Base-by-base conservation (phyloP, 2,329 filamentous ascomycete species). In the Aspergillus jensenii region DNA sequence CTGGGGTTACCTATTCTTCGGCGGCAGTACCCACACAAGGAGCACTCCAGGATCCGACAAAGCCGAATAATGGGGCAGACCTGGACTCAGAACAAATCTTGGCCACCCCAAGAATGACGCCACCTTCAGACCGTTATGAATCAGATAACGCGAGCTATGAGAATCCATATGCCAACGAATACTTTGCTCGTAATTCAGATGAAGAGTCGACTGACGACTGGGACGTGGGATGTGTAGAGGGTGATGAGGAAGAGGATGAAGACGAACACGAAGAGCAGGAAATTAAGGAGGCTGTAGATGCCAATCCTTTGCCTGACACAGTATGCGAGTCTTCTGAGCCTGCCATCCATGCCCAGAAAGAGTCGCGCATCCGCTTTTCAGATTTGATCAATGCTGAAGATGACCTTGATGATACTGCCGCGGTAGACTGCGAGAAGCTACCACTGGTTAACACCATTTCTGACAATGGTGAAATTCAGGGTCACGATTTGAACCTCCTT, bases 71-170 rank as follows among this genome's bases (percentile, higher is more conserved):
- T 41, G 64, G 63, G 15, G 50, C 59, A 21, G 27, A 35, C 41
- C 62, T 59, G 23, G 48, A 62, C 21, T 27, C 45, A 19, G 64
- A 61, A 19, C 65, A 67, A 25, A 61, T 60, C 41, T 52, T 64
- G 40, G 64, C 59, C 25, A 67, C 66, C 12, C 65, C 65, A 37
- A 62, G 62, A 48, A 67, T 63, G 62, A 67, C 66, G 14, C 66
- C 66, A 15, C 56, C 61, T n/a, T 53, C 57, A 21, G 48, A 50
- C 6, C 25, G 41, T 14, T 47, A 52, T 45, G 45, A 43, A 17
- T 39, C 45, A 19, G 48, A 49, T 8, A 39, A 55, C 6, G 31
- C 43, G 11, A 37, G 49, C 9, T 37, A 27, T 14, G 56, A 49
- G 17, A 15, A 45, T n/a, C 49, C 53, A 12, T 52, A 60, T 44